Conservation (phyloP, 2,329 filamentous ascomycete species). For the Thielaviopsis euricoi region DNA sequence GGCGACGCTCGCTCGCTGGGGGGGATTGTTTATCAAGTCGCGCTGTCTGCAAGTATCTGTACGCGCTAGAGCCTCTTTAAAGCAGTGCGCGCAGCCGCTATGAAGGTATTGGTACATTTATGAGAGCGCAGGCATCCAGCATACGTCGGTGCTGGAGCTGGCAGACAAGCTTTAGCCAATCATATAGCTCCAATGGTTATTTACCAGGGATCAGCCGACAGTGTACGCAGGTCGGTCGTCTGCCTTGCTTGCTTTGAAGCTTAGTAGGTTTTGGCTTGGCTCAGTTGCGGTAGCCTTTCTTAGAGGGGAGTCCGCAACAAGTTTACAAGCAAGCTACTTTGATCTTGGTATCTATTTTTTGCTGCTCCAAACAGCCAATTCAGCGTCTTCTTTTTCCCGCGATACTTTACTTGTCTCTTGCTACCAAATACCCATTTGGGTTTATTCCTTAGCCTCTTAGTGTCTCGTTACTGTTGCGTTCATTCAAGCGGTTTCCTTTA, state of each 20-base stretch:
- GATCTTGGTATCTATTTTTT: not conserved
- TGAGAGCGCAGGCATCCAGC: slow-evolving; percentile 12
- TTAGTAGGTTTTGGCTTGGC: not conserved
- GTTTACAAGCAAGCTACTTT: not conserved
- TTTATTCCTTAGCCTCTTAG: not conserved
- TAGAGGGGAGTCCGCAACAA: not conserved
- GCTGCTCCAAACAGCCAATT: not conserved
- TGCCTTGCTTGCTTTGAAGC: slow-evolving; percentile 8
- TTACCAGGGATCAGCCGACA: slow-evolving; percentile 9
- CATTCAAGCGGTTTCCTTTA: not conserved
- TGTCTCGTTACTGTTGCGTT: not conserved
- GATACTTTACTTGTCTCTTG: not conserved
- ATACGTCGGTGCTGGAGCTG: slow-evolving; percentile 1
- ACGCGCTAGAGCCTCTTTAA: not conserved
- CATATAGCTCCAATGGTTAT: not conserved
- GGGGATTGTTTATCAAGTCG: not conserved
- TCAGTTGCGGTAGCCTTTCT: not conserved
- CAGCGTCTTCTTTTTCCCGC: not conserved
- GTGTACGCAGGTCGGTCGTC: slow-evolving; percentile 12
- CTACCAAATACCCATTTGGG: not conserved
- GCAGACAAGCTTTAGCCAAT: slow-evolving; percentile 10
- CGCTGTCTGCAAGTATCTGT: not conserved
- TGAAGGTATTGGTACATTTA: slow-evolving; percentile 1
- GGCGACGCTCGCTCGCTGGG: too few species aligned
- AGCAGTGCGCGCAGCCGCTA: not conserved